Evolutionary conservation across 345 rosid species (phyloP), one percentile per base, ranked within the genome.

Genomic region (Pugionium dolabratum): DNA sequence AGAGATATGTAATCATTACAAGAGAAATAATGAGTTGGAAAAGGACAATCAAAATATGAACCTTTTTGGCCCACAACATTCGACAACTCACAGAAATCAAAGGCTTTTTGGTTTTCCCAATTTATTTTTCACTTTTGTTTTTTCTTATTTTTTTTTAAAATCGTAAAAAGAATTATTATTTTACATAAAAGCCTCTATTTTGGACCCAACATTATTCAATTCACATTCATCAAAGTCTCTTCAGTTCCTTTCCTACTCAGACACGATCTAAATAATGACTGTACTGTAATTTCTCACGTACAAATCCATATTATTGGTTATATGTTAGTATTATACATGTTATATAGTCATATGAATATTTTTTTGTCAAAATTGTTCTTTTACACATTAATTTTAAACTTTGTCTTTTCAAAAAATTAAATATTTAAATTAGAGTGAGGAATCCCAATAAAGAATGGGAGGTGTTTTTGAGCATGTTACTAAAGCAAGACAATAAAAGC

Each of bases 371-470:
- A 34, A 18, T 18, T 18, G 18, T 18, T 18, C 18, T 18, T 18
- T 1, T 53, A 8, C 18, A 18, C 18, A 18, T 18, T 18, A 18
- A 18, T 18, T 18, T 9, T 37, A 37, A 37, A 1, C 3, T 3
- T 9, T 9, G 5, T 27, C 10, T 39, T 7, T 39, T 39, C 7
- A 1, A 31, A 31, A 31, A 31, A 31, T 18, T 18, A 18, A 31
- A 31, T 31, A 31, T 2, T 9, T 0, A 18, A 41, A 49, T 28
- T 31, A 6, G 28, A 59, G 80, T 76, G 82, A 79, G 79, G 91
- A 84, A 88, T 88, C 92, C 92, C 92, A 77, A 89, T 81, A 76
- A 76, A 86, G 84, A 76, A 82, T n/a, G 47, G 8, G 53, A 54
- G 10, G 39, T 74, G 50, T 66, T 79, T 68, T 63, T 63, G 57